Percentiles rank a stretch among this genome's conserved stretches.
Conservation (phyloP, 2,329 filamentous ascomycete species). For the Alternaria panax region DNA sequence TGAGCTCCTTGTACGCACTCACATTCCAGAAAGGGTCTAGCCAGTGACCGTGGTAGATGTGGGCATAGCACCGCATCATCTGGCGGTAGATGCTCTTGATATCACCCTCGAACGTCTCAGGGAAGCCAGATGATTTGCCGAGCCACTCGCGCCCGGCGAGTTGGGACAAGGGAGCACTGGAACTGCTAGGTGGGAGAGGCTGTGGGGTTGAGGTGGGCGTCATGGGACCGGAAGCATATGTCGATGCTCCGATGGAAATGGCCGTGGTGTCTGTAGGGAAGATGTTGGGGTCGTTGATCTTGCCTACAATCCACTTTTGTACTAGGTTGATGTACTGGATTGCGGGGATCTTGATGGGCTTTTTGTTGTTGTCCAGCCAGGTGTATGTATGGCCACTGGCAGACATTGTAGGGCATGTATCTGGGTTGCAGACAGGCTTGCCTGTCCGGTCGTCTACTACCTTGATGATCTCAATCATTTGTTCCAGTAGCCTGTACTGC, state of each 20-base stretch:
- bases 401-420: conserved; percentile 89
- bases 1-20: conserved; percentile 58
- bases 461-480: conserved; percentile 87
- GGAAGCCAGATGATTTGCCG: conserved; percentile 82
- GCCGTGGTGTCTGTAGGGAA: conserved; percentile 86
- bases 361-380: conserved; percentile 87
- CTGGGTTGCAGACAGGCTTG: conserved; percentile 80
- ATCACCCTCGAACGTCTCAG: conserved; percentile 67
- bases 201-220: conserved; percentile 55
- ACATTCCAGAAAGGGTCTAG: conserved; percentile 59
- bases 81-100: conserved; percentile 73
- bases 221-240: conserved; percentile 63
- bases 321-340: conserved; percentile 94
- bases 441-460: conserved; percentile 81
- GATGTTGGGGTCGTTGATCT: conserved; percentile 87
- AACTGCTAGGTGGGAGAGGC: conserved; percentile 54
- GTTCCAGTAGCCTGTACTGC: conserved; percentile 87
- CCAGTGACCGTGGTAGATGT: conserved; percentile 62
- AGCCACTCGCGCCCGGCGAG: conserved; percentile 78
- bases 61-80: conserved; percentile 63
- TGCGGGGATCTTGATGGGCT: conserved; percentile 90
- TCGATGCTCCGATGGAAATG: conserved; percentile 69
- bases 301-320: conserved; percentile 96
- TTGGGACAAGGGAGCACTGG: conserved; percentile 65
- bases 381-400: conserved; percentile 95